A percentile compares a stretch with the other conserved stretches of the same genome.
phyloP scores from a whole-genome alignment of 176 grass and related monocot genomes.

The Raddia distichophylla region DNA sequence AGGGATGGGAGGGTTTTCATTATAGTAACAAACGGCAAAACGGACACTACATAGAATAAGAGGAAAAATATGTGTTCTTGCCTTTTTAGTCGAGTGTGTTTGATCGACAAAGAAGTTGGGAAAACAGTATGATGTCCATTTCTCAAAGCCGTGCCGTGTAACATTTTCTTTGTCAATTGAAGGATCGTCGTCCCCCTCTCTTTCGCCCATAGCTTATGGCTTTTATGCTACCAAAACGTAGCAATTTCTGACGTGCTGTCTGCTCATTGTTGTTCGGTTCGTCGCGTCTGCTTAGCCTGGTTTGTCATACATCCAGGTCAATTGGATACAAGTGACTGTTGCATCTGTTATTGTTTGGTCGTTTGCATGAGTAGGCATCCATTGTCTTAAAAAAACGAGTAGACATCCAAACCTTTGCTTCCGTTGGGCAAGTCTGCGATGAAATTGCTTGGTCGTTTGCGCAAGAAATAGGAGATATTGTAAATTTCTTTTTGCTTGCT shows the following conservation, averaged over 20 bases:
- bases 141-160: background rate
- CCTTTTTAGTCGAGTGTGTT: background rate
- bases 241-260: background rate
- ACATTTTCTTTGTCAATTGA: background rate
- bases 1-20: background rate
- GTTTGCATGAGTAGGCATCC: no score
- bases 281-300: no score
- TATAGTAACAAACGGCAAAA: slow-evolving; percentile 7
- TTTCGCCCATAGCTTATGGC: background rate
- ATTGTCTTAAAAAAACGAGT: no score
- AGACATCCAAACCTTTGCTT: no score
- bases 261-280: no score
- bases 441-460: no score
- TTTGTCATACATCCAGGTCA: no score
- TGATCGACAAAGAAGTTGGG: background rate
- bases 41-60: slow-evolving; percentile 31
- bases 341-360: no score
- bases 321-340: no score
- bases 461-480: no score
- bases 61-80: background rate
- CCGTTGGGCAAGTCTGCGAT: no score
- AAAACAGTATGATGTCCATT: background rate
- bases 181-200: slow-evolving; percentile 6
- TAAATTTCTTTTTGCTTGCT: no score
- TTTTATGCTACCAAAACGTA: background rate